These are phyloP conservation scores for Orbilia blumenaviensis DNA, from an alignment of 2,329 filamentous ascomycete genomes.

Conservation along the genomic window DNA sequence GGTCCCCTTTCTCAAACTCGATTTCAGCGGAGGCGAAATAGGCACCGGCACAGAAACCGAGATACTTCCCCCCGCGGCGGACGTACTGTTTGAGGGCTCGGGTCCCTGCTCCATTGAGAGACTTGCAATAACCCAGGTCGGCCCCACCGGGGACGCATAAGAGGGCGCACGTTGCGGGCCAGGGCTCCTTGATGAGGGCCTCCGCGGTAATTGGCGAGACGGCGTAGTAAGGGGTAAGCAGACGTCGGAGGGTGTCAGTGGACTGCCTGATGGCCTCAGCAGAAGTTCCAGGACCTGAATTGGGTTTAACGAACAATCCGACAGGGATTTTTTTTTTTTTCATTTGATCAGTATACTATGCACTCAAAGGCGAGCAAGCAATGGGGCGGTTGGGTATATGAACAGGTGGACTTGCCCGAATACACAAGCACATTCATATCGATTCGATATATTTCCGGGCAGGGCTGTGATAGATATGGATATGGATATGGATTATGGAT, in stretches of 20 bases:
- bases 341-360: too few relatives aligned
- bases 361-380: too few relatives aligned
- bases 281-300: conserved; percentile 80
- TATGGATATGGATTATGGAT: too few relatives aligned
- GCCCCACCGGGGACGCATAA: conserved; percentile 92
- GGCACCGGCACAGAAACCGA: conserved; percentile 92
- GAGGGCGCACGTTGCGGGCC: conserved; percentile 84
- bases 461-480: neutral
- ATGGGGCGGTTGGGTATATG: conserved; percentile 50
- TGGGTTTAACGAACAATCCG: too few relatives aligned
- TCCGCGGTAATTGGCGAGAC: conserved; percentile 84
- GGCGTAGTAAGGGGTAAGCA: conserved; percentile 90
- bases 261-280: conserved; percentile 89
- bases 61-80: conserved; percentile 81
- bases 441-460: neutral
- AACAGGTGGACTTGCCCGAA: conserved; percentile 70
- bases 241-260: conserved; percentile 82
- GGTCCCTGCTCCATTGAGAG: conserved; percentile 88
- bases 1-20: conserved; percentile 90
- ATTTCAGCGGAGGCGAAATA: conserved; percentile 85
- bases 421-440: conserved; percentile 84
- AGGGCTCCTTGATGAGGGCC: conserved; percentile 87
- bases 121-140: conserved; percentile 89
- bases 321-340: too few relatives aligned
- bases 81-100: conserved; percentile 84